Evolutionary conservation across 139 green algal genomes (phyloP), one percentile per base, ranked within the genome.

Genomic region (Chlamydomonas schloesseri): DNA sequence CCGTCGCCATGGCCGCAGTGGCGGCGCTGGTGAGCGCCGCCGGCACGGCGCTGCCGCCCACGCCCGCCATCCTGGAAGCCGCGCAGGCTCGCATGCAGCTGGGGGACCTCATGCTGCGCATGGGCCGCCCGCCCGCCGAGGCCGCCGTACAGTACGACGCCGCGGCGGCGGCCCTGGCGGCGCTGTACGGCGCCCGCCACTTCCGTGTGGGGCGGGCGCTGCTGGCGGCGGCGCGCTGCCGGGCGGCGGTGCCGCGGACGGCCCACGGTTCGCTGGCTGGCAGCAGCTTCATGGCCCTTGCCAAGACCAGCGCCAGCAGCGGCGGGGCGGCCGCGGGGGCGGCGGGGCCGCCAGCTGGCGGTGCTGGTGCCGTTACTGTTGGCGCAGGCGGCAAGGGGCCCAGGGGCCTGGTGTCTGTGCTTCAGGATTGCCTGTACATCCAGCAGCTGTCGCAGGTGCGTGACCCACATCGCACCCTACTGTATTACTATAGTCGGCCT

Each of bases 361-460:
- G 0, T 14, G 71, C 37, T 62, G 20, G n/a, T n/a, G n/a, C n/a
- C n/a, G n/a, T n/a, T n/a, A n/a, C n/a, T n/a, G n/a, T n/a, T n/a
- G n/a, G n/a, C n/a, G n/a, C n/a, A n/a, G n/a, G n/a, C n/a, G 15
- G 29, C 23, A 65, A 79, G 72, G 47, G 46, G 9, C 15, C 34
- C n/a, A 53, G 75, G 57, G 2, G 34, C 34, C 31, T 74, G 62
- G 77, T 74, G 62, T 34, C 34, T 47, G 21, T 57, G 69, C 68
- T 87, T 53, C 46, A 29, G 53, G 81, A 87, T 36, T 87, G 81
- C 55, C n/a, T 87, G 26, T 79, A 87, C 34, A 57, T 79, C 14
- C 81, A 87, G 69, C 69, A 87, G 81, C 81, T 80, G 26, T 87
- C 81, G 9, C 81, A 87, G 81, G 81, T 87, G 70, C 6, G 80